Evolutionary conservation across 2,329 filamentous ascomycete species (phyloP).

Genomic region (Fusarium staphyleae): DNA sequence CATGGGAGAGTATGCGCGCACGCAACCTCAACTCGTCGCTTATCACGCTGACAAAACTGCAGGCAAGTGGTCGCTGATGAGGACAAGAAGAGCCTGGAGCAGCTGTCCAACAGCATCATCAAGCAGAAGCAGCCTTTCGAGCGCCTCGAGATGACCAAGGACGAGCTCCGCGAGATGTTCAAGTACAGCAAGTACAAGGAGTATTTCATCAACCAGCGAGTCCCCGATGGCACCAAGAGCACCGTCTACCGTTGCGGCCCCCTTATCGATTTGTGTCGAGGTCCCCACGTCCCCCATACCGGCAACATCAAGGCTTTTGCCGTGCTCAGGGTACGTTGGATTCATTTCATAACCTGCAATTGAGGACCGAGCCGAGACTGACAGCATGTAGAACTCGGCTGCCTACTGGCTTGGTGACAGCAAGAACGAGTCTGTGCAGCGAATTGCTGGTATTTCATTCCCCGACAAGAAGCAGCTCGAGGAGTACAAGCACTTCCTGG

Average conservation of each 20-base stretch:
- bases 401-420: constrained; percentile 96
- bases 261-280: constrained; percentile 92
- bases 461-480: constrained; percentile 95
- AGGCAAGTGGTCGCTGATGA: constrained; percentile 74
- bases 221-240: constrained; percentile 85
- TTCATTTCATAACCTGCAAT: background rate
- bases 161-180: constrained; percentile 93
- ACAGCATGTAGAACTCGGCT: constrained; percentile 64
- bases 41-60: constrained; percentile 51
- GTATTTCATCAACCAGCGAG: constrained; percentile 78
- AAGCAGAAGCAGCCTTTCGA: constrained; percentile 98
- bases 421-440: constrained; percentile 92
- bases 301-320: constrained; percentile 94
- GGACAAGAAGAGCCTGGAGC: constrained; percentile 88
- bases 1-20: constrained; percentile 47
- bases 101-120: constrained; percentile 80
- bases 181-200: constrained; percentile 98
- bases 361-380: constrained; percentile 4
- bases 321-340: constrained; percentile 73
- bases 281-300: constrained; percentile 91
- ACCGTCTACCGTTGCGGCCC: constrained; percentile 96
- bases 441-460: constrained; percentile 94
- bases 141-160: constrained; percentile 86
- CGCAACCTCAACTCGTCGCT: background rate
- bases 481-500: constrained; percentile 92